Conservation (phyloP, 169 alveolate species). For the Plasmodium relictum region DNA sequence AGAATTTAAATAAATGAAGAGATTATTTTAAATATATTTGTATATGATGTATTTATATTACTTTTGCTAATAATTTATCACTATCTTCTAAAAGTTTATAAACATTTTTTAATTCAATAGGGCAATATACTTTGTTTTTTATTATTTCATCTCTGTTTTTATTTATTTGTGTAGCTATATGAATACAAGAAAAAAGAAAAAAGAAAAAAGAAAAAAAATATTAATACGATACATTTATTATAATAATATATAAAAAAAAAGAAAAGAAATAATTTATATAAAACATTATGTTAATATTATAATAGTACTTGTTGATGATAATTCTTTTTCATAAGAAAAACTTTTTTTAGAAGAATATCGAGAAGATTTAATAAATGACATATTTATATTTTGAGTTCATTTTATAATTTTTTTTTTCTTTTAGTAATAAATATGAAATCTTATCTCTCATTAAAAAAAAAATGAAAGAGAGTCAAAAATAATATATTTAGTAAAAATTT, state of each 20-base stretch:
- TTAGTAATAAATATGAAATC: background rate
- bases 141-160: conserved; percentile 64
- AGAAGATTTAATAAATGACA: conserved; percentile 49
- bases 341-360: conserved; percentile 55
- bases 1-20: conserved; percentile 7
- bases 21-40: background rate
- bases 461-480: background rate
- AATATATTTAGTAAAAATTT: too few relatives aligned
- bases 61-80: conserved; percentile 34
- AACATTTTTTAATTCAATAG: conserved; percentile 68
- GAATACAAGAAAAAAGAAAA: too few relatives aligned
- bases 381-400: conserved; percentile 34
- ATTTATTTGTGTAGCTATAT: conserved; percentile 47
- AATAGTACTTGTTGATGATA: conserved; percentile 60
- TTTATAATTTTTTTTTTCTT: background rate
- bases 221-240: too few relatives aligned
- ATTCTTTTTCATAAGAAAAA: conserved; percentile 51
- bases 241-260: too few relatives aligned
- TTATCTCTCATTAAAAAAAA: background rate
- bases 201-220: too few relatives aligned
- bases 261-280: too few relatives aligned
- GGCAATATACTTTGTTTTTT: conserved; percentile 69
- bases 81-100: conserved; percentile 49
- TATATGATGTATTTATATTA: conserved; percentile 8
- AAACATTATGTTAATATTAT: background rate